Percentiles rank a stretch among this genome's conserved stretches.
Conservation (phyloP, 768 basidiomycete genomes). For the Macrolepiota albuminosa region DNA sequence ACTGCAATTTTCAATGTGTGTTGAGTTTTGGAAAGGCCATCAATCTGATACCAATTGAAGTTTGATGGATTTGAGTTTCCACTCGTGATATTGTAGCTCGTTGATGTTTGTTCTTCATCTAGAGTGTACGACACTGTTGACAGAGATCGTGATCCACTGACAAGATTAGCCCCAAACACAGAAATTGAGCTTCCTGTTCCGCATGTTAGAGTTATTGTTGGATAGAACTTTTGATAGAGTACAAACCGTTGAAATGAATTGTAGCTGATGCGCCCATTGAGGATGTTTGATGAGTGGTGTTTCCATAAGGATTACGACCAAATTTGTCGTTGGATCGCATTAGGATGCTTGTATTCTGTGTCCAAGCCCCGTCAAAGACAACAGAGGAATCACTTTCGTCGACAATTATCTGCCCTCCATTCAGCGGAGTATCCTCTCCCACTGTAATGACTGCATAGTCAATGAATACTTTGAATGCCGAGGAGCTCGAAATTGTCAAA, state of each 20-base stretch:
- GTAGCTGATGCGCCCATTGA: neutral
- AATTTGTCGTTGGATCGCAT: neutral
- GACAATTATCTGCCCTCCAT: neutral
- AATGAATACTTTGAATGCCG: neutral
- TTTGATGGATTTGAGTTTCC: neutral
- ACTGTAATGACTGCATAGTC: neutral
- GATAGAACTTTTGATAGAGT: neutral
- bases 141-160: neutral
- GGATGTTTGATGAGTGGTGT: neutral
- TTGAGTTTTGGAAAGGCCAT: neutral
- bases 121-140: neutral
- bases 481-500: neutral
- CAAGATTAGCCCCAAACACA: neutral
- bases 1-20: neutral
- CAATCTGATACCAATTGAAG: neutral
- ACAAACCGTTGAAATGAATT: neutral
- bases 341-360: neutral
- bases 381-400: neutral
- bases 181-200: neutral
- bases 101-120: neutral
- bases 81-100: neutral
- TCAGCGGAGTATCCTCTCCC: neutral
- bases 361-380: neutral
- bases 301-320: neutral
- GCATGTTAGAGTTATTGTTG: neutral